Evolutionary conservation across 2,329 filamentous ascomycete genomes (phyloP), one percentile per base, ranked within the genome.

Genomic region (Pyrenochaeta sp.): DNA sequence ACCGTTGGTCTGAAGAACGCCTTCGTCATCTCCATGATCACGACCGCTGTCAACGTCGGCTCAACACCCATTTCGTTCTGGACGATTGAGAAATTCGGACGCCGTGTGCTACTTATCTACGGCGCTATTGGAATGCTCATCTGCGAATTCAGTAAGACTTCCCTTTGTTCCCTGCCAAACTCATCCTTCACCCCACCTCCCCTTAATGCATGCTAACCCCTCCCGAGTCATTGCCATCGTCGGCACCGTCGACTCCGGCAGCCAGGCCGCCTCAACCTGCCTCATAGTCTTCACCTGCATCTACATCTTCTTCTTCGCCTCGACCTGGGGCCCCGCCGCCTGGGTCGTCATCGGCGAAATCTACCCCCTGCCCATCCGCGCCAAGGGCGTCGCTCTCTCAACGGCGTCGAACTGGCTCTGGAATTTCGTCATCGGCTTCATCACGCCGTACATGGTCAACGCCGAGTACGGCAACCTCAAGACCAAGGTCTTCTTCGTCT

Each of bases 241-340:
- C 38, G 81, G 78, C 48, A 67, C 60, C 15, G 62, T 74, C 0
- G 55, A 55, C 20, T 60, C 56, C 14, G 68, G 63, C 14, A 72
- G 86, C 70, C 73, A 79, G 48, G 54, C 75, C 2, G 85, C 84
- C 1, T 67, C 71, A 35, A 60, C 68, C 19, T 65, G 57, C 55
- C 72, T 92, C 80, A 90, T 96, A 55, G 84, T 89, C 49, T 94
- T 95, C 77, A 94, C 94, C 67, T 88, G 86, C 76, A 86, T 96
- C 77, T 94, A 91, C 81, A 92, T 96, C 79, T 91, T 90, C 81
- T 93, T 87, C 81, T 96, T 96, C 71, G 90, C 90, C 48, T 85
- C 82, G 45, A 96, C 90, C 53, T 96, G 90, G 90, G 90, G 90
- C 39, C 89, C 90, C 6, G 87, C 78, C 42, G 81, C 80, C 18